Evolutionary conservation across 192 early-diverging fungal genomes (phyloP), one percentile per base, ranked within the genome.

Genomic region (Rhizophlyctis rosea): DNA sequence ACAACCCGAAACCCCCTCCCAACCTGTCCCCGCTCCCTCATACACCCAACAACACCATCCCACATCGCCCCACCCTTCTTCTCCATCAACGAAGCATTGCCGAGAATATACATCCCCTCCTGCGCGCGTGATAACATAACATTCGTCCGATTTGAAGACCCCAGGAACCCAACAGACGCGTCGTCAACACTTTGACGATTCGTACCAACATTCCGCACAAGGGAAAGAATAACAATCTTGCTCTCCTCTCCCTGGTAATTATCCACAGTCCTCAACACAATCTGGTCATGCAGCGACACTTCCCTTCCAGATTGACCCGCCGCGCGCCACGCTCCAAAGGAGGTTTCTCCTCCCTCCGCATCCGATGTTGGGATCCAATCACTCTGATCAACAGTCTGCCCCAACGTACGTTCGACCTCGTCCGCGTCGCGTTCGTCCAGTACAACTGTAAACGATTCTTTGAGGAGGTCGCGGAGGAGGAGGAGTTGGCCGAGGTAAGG

Each of bases 91-190:
- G 39, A 27, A 0, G 76, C 60, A 27, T 83, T 77, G 2, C 84
- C 84, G 18, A 86, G 47, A 9, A 86, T 56, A 30, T 69, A 86
- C 78, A 85, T 80, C 3, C 84, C 84, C 55, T 86, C 80, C 34
- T 77, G 54, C 0, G 84, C 84, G 27, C 84, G 67, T 14, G 82
- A 84, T 0, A 84, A 39, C 5, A 84, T 54, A 4, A 86, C 84
- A 34, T 84, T 86, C 2, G 74, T 72, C 13, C 84, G 76, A 57
- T 86, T 86, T 16, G 52, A 47, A 25, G 73, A 71, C 56, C 79
- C 79, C 36, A 84, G 62, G 59, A 86, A 86, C 1, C 83, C 83
- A 50, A 79, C 81, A 0, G 64, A 31, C n/a, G n/a, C n/a, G n/a
- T n/a, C n/a, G n/a, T n/a, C n/a, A n/a, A n/a, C n/a, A 4, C 57